phyloP scores from a whole-genome alignment of 176 grass and related monocot genomes.

The Zea luxurians region DNA sequence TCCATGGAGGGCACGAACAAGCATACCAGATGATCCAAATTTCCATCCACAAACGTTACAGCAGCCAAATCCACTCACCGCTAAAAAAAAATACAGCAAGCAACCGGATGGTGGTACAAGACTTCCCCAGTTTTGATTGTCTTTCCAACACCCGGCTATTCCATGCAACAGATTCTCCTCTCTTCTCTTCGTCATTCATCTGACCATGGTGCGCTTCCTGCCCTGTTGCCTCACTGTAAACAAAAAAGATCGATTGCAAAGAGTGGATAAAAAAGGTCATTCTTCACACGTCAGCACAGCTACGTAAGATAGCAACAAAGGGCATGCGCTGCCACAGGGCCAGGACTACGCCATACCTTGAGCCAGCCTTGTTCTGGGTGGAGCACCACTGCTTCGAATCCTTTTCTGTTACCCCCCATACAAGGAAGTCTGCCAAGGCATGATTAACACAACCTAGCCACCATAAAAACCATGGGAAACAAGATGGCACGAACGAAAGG shows the following conservation, averaged over 20 bases:
- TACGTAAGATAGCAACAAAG: not conserved
- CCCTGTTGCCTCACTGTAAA: conserved; percentile 70
- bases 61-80: not conserved
- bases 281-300: not conserved
- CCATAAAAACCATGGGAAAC: not conserved
- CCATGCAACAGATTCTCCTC: not conserved
- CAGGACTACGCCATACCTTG: conserved; percentile 50
- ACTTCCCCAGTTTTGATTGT: not conserved
- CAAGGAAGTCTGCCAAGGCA: not conserved
- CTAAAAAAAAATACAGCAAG: not conserved
- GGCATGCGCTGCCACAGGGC: not conserved
- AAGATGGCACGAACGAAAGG: not conserved
- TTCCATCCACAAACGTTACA: not conserved
- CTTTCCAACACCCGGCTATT: not conserved
- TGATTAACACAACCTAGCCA: conserved; percentile 8
- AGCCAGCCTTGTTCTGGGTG: conserved; percentile 84
- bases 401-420: conserved; percentile 22
- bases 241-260: not conserved
- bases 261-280: conserved; percentile 2
- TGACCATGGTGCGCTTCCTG: conserved; percentile 83
- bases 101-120: not conserved
- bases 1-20: not conserved
- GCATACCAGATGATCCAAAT: not conserved
- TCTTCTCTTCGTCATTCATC: conserved; percentile 21
- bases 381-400: conserved; percentile 89